Conservation (phyloP, 768 basidiomycete genomes). For the Pleurotus eryngii region DNA sequence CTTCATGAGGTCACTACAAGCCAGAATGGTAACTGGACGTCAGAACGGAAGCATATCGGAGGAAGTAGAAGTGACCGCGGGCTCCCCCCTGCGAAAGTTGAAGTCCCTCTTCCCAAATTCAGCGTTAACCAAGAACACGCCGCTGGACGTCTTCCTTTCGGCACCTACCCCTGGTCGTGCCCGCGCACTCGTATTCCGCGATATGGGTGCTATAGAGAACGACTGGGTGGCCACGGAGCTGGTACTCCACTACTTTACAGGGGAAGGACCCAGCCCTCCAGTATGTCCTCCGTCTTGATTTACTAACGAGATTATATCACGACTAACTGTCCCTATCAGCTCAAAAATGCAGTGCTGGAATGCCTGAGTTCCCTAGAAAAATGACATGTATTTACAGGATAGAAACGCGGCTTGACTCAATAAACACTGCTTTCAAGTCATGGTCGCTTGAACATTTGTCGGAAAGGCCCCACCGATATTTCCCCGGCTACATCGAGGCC, state of each 20-base stretch:
- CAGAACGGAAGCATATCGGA: conserved; percentile 52
- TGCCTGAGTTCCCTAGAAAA: conserved; percentile 31
- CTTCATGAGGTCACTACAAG: conserved; percentile 71
- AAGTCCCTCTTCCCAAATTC: conserved; percentile 76
- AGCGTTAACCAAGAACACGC: conserved; percentile 59
- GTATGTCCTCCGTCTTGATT: conserved; percentile 39
- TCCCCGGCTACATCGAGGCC: neutral
- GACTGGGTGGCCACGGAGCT: conserved; percentile 77
- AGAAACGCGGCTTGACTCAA: neutral
- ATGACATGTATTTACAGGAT: conserved; percentile 11
- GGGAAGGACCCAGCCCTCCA: conserved; percentile 64
- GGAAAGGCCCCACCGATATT: neutral
- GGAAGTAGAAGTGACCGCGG: conserved; percentile 54
- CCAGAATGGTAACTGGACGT: conserved; percentile 50
- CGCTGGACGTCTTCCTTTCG: conserved; percentile 67
- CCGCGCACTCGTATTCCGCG: conserved; percentile 61
- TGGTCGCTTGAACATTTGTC: neutral
- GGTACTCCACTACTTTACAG: conserved; percentile 72
- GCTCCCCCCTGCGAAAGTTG: conserved; percentile 65
- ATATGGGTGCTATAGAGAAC: conserved; percentile 68
- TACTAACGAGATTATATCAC: neutral
- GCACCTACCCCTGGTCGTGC: conserved; percentile 50
- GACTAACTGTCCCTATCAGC: conserved; percentile 26
- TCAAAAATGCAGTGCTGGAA: conserved; percentile 49
- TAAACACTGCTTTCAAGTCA: neutral